phyloP scores from a whole-genome alignment of 208 protist species.

The Endotrypanum monterogeii region DNA sequence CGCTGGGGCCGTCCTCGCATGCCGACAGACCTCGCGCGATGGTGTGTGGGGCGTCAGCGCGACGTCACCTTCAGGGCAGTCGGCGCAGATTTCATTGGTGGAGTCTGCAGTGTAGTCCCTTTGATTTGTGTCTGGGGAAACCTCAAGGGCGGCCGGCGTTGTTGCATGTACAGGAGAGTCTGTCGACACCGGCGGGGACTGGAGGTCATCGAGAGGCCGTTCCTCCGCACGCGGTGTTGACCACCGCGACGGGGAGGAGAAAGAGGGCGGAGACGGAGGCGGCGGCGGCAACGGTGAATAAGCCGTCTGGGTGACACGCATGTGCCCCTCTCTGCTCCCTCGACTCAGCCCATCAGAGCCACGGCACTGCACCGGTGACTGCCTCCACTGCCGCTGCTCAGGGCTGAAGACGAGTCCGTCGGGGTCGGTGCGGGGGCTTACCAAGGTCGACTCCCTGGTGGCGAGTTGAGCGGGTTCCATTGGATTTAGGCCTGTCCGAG shows the following conservation, averaged over 20 bases:
- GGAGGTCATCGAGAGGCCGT: background rate
- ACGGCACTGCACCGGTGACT: constrained; percentile 10
- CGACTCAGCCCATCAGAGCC: constrained; percentile 5
- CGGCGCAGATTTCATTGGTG: background rate
- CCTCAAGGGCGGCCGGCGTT: background rate
- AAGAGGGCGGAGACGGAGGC: background rate
- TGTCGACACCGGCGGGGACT: background rate
- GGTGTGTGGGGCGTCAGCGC: background rate
- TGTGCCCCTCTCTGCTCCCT: background rate
- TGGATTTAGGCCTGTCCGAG: background rate
- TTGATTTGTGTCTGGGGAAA: background rate
- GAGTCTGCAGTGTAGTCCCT: constrained; percentile 1
- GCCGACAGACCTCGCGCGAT: background rate
- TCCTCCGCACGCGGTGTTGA: background rate
- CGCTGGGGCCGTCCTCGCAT: background rate
- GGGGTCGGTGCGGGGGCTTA: constrained; percentile 6
- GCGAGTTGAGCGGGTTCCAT: background rate
- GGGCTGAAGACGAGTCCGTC: constrained; percentile 48
- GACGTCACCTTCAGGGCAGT: background rate
- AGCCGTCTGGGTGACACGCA: background rate
- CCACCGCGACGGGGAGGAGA: constrained; percentile 1
- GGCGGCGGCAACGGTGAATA: background rate
- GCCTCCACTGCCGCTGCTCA: constrained; percentile 18
- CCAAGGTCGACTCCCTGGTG: constrained; percentile 2
- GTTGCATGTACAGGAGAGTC: background rate